Evolutionary conservation across 495 filamentous ascomycete genomes (phyloP), one percentile per base, ranked within the genome.

Genomic region (Aspergillus carlsbadensis): DNA sequence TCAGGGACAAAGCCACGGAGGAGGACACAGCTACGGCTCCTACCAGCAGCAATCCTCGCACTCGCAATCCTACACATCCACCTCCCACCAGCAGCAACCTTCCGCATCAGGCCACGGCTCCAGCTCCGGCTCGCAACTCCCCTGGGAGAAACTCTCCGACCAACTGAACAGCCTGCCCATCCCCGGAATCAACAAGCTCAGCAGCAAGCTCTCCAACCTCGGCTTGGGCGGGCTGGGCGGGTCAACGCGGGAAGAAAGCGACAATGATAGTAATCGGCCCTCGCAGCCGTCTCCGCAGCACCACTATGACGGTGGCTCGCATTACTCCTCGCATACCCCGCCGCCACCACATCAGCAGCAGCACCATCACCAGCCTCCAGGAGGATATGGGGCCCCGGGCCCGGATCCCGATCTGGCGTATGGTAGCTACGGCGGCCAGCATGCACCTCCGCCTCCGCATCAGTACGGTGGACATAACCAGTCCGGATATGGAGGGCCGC

Each of bases 141-240:
- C 75, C 10, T 73, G 70, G 65, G 68, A 72, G 11, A 68, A 74
- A 36, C 51, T 78, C 3, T 71, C 69, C 15, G 37, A 26, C n/a
- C 54, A 57, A 50, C 37, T 57, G 17, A 36, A 6, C 24, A 67
- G 60, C 37, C 65, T 78, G 8, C 72, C 72, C 17, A 77, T 78
- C 24, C 75, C 75, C 0, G 74, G 75, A 11, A 68, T 77, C 26
- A 64, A 64, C 35, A 76, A 73, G 35, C 62, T 75, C 13, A 66
- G 66, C 40, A 74, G 70, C 22, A 69, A 66, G 17, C 57, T 74
- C 35, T 73, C 71, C 3, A 61, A 63, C 42, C 64, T 77, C 67
- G 68, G 81, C 65, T 59, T 81, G 62, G 68, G 82, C n/a, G n/a
- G n/a, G n/a, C 59, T 81, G 63, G 69, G 83, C 57, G 66, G 78